phyloP scores from a whole-genome alignment of 1,284 basidiomycete genomes.

The Ustilago trichophora region DNA sequence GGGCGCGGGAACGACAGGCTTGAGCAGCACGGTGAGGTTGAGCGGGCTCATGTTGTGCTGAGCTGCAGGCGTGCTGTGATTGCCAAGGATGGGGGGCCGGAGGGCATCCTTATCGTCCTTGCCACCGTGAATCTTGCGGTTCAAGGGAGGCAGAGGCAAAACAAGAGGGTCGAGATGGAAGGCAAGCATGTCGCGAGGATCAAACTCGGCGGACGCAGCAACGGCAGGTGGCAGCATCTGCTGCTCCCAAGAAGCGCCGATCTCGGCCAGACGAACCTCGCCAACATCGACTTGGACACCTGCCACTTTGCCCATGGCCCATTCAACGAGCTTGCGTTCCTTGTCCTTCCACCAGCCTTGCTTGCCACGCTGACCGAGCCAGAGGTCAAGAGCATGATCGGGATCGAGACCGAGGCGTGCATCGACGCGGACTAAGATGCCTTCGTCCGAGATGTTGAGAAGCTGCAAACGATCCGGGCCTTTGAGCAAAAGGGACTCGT shows the following conservation, averaged over 20 bases:
- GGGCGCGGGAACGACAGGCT: constrained; percentile 52
- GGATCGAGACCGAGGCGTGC: constrained; percentile 59
- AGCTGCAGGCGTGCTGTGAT: constrained; percentile 49
- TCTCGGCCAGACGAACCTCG: constrained; percentile 47
- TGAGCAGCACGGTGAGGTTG: constrained; percentile 56
- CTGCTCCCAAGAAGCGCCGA: constrained; percentile 34
- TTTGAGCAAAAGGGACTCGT: constrained; percentile 50
- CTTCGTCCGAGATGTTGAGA: constrained; percentile 55
- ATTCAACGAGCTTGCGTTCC: constrained; percentile 56
- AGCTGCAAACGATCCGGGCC: constrained; percentile 55
- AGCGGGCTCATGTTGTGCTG: constrained; percentile 50
- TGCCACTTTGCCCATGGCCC: constrained; percentile 55
- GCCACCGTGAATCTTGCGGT: constrained; percentile 20
- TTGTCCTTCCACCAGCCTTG: constrained; percentile 52
- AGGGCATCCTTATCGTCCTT: constrained; percentile 14
- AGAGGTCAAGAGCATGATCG: constrained; percentile 55
- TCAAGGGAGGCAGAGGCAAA: constrained; percentile 51
- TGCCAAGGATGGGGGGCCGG: constrained; percentile 41
- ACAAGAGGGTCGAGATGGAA: constrained; percentile 60
- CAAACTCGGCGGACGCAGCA: not conserved
- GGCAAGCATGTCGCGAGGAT: constrained; percentile 51
- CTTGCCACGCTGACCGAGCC: constrained; percentile 48
- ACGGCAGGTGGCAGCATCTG: constrained; percentile 10
- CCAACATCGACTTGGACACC: constrained; percentile 56
- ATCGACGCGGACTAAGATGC: constrained; percentile 53